Percentiles rank a stretch among this genome's conserved stretches.
phyloP scores from a whole-genome alignment of 352 stramenopile genomes.

The Globisporangium camurandrum region DNA sequence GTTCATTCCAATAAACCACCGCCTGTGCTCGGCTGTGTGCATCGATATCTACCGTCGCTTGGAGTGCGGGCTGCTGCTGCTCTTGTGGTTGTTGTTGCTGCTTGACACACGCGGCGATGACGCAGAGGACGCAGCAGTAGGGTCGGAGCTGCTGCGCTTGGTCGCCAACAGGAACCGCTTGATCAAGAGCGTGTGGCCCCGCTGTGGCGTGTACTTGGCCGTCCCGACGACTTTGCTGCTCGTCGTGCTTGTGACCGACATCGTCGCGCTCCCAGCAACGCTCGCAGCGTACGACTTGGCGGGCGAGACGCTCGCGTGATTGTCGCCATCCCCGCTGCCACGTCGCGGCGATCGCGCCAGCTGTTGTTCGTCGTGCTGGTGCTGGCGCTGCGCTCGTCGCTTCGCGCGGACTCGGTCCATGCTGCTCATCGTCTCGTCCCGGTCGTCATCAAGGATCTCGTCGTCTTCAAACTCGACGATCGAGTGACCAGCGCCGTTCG shows the following conservation, averaged over 20 bases:
- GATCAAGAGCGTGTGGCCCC: constrained; percentile 42
- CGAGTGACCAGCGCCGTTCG: constrained; percentile 1
- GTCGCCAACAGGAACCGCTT: constrained; percentile 42
- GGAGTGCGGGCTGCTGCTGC: not conserved
- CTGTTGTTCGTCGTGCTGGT: constrained; percentile 6
- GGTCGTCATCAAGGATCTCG: constrained; percentile 23
- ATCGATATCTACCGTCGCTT: constrained; percentile 10
- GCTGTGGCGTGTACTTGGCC: constrained; percentile 57
- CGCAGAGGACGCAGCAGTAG: not conserved
- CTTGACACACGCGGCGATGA: not conserved
- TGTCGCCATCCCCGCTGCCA: constrained; percentile 2
- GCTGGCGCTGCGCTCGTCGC: not conserved
- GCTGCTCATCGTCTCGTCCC: constrained; percentile 6
- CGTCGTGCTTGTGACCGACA: constrained; percentile 10
- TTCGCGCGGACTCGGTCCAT: constrained; percentile 9
- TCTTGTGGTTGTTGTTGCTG: not conserved
- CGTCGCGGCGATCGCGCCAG: no score
- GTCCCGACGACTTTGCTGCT: constrained; percentile 20
- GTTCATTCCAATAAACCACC: no score
- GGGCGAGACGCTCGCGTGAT: constrained; percentile 10
- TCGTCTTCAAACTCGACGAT: constrained; percentile 36
- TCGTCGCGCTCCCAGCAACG: constrained; percentile 17
- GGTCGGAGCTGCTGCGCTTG: constrained; percentile 15
- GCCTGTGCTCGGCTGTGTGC: no score
- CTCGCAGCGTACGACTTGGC: constrained; percentile 25